Evolutionary conservation across 768 basidiomycete species (phyloP).

Genomic region (Lactifluus subvellereus): DNA sequence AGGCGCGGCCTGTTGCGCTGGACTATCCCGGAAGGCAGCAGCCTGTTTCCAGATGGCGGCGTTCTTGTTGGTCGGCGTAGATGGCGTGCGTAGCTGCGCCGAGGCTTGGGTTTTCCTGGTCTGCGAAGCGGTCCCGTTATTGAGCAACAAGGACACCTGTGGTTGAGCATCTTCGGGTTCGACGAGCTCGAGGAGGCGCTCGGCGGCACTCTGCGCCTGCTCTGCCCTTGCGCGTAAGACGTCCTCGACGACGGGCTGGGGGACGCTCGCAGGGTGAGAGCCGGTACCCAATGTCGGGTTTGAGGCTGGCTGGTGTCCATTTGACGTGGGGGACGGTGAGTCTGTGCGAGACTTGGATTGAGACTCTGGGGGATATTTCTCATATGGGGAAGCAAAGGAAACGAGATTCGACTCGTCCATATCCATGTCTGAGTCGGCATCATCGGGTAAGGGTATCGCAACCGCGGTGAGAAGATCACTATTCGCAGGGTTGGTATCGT

Average conservation of each 20-base stretch:
- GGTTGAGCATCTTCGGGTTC: slow-evolving; percentile 55
- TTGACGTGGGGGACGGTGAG: slow-evolving; percentile 52
- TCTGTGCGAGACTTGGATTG: slow-evolving; percentile 36
- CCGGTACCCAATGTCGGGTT: slow-evolving; percentile 59
- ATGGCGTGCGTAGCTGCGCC: slow-evolving; percentile 38
- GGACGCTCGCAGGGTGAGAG: slow-evolving; percentile 37
- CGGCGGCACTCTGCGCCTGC: slow-evolving; percentile 91
- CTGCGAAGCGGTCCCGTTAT: slow-evolving; percentile 33
- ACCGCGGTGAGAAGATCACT: slow-evolving; percentile 60
- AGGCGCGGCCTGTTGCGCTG: slow-evolving; percentile 49
- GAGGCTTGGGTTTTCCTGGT: slow-evolving; percentile 37
- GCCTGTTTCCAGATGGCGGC: slow-evolving; percentile 62
- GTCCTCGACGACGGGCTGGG: slow-evolving; percentile 65
- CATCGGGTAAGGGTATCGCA: slow-evolving; percentile 66
- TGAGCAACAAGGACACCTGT: slow-evolving; percentile 17
- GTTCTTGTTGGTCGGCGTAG: slow-evolving; percentile 60
- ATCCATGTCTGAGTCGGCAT: slow-evolving; percentile 64
- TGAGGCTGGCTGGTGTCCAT: slow-evolving; percentile 36
- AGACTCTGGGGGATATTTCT: slow-evolving; percentile 38
- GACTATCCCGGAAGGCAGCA: slow-evolving; percentile 78
- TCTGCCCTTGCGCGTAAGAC: slow-evolving; percentile 81
- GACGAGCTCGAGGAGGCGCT: slow-evolving; percentile 79
- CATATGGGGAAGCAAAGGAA: slow-evolving; percentile 68
- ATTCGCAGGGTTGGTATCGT: slow-evolving; percentile 38
- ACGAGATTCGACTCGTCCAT: slow-evolving; percentile 51